Evolutionary conservation across 2,329 filamentous ascomycete genomes (phyloP).

Genomic region (Xylaria sp.): DNA sequence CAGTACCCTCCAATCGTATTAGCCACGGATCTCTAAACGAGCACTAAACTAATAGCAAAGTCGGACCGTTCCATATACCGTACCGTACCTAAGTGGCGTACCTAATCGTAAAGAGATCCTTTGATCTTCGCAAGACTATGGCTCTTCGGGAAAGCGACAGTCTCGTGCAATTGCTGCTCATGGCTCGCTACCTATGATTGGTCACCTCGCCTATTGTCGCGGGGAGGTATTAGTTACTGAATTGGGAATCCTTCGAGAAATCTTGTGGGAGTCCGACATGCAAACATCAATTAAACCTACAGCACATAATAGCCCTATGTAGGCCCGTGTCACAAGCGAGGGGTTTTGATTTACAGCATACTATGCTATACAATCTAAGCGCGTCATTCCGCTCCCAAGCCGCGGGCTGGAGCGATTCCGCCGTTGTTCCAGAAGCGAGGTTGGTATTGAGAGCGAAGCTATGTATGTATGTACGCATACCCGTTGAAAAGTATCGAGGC

Average conservation of each 20-base stretch:
- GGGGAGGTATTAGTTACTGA: conserved; percentile 20
- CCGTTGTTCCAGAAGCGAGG: conserved; percentile 17
- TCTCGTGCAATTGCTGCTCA: conserved; percentile 35
- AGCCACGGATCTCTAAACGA: conserved; percentile 27
- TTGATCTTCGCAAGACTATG: conserved; percentile 36
- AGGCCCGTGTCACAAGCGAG: conserved; percentile 44
- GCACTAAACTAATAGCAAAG: conserved; percentile 27
- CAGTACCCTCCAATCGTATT: conserved; percentile 29
- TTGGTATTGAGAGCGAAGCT: conserved; percentile 1
- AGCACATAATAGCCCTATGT: conserved; percentile 14
- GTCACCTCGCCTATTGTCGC: conserved; percentile 15
- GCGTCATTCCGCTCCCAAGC: conserved; percentile 6
- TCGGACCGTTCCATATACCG: conserved; percentile 44
- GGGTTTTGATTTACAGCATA: conserved; percentile 25
- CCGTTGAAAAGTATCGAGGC: not conserved
- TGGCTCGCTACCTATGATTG: conserved; percentile 33
- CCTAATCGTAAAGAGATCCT: conserved; percentile 33
- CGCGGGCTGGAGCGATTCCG: conserved; percentile 8
- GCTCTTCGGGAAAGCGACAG: conserved; percentile 37
- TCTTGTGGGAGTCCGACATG: conserved; percentile 35
- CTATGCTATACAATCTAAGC: not conserved
- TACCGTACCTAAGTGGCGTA: conserved; percentile 1
- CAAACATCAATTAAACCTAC: conserved; percentile 40
- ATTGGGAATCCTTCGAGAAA: conserved; percentile 40
- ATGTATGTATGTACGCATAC: not conserved